These are phyloP conservation scores for Nakaseomyces bracarensis DNA, from an alignment of 1,139 yeast genomes.

Conservation along the genomic window DNA sequence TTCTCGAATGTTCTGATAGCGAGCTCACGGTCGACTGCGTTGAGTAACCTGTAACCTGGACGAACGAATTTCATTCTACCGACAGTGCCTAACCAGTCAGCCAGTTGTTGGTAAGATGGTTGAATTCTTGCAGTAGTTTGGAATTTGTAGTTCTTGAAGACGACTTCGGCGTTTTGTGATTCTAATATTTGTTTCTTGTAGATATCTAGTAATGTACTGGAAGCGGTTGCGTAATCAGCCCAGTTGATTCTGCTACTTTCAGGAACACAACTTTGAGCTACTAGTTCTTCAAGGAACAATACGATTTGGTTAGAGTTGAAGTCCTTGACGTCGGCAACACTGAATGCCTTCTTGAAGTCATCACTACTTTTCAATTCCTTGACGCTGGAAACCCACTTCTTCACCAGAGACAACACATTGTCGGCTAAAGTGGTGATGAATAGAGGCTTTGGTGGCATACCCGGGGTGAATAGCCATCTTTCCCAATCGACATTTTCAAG, in stretches of 20 bases:
- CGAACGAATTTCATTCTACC: conserved; percentile 94
- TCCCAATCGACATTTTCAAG: conserved; percentile 77
- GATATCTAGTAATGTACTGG: conserved; percentile 26
- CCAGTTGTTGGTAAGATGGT: conserved; percentile 44
- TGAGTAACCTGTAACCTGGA: conserved; percentile 67
- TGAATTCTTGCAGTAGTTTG: conserved; percentile 44
- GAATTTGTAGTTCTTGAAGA: conserved; percentile 67
- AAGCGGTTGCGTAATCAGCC: conserved; percentile 26
- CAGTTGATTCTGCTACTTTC: conserved; percentile 24
- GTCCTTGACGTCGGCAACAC: conserved; percentile 38
- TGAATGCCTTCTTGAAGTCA: conserved; percentile 27
- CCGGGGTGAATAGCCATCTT: conserved; percentile 70
- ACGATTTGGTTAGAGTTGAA: conserved; percentile 73
- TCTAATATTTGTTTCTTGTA: conserved; percentile 28
- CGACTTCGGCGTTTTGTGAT: conserved; percentile 70
- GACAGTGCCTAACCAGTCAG: conserved; percentile 81
- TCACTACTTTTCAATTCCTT: conserved; percentile 20
- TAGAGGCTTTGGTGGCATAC: conserved; percentile 79
- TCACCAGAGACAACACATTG: conserved; percentile 57
- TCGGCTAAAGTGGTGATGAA: conserved; percentile 76
- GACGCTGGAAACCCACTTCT: conserved; percentile 48
- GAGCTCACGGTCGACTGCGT: conserved; percentile 52
- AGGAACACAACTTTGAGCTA: conserved; percentile 25
- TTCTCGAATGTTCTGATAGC: conserved; percentile 59
- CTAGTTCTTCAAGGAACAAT: conserved; percentile 67